phyloP scores from a whole-genome alignment of 495 filamentous ascomycete genomes.

The Penicillium nucicola region DNA sequence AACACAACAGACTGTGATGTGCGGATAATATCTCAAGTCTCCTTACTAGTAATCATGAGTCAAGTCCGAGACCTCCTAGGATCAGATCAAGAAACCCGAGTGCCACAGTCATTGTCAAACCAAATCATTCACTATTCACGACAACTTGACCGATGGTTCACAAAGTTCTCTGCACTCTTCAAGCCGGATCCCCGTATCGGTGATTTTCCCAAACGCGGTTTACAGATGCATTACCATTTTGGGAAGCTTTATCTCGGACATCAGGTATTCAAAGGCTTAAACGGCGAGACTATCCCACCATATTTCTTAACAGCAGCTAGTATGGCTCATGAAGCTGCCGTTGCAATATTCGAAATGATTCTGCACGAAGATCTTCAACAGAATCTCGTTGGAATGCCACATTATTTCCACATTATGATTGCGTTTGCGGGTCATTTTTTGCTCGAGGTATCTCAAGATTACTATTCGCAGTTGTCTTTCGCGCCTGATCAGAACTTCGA shows the following conservation, averaged over 20 bases:
- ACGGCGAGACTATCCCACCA: constrained; percentile 28
- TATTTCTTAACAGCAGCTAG: constrained; percentile 34
- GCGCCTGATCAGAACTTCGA: constrained; percentile 16
- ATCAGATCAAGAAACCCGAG: constrained; percentile 27
- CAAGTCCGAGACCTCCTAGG: constrained; percentile 38
- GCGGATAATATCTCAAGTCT: constrained; percentile 34
- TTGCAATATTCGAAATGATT: constrained; percentile 40
- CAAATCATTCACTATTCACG: constrained; percentile 34
- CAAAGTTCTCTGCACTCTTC: constrained; percentile 28
- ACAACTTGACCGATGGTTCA: constrained; percentile 41
- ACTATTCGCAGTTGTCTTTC: constrained; percentile 21
- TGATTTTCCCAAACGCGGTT: constrained; percentile 39
- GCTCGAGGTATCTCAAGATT: constrained; percentile 34
- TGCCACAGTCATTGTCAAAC: constrained; percentile 29
- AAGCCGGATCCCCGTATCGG: constrained; percentile 32
- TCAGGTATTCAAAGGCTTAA: constrained; percentile 40
- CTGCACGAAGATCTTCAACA: constrained; percentile 35
- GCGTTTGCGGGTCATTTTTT: constrained; percentile 45
- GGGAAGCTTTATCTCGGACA: constrained; percentile 45
- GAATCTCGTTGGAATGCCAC: constrained; percentile 40
- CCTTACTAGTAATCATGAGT: constrained; percentile 36
- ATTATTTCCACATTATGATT: constrained; percentile 48
- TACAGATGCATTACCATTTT: constrained; percentile 43
- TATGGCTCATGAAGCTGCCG: constrained; percentile 38
- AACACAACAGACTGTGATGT: constrained; percentile 34